Conservation (phyloP, 116 monocot species). For the Cymodocea nodosa region DNA sequence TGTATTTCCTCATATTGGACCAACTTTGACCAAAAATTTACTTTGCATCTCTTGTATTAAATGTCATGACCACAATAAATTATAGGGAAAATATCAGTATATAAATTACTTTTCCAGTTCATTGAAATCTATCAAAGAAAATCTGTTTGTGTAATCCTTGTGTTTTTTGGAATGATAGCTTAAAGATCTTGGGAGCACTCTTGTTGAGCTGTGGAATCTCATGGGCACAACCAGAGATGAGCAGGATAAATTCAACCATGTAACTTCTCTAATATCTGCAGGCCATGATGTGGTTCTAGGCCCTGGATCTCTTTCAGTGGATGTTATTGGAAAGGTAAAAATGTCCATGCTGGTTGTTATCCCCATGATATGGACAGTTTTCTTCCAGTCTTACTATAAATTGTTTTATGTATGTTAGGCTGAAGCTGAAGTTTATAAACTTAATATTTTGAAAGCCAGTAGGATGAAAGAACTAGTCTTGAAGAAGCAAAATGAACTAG, state of each 20-base stretch:
- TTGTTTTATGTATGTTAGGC: constrained; percentile 17
- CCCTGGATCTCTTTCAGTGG: constrained; percentile 47
- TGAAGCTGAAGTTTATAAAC: constrained; percentile 50
- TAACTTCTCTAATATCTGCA: constrained; percentile 47
- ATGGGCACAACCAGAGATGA: constrained; percentile 60
- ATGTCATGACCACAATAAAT: no score
- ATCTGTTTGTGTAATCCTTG: no score
- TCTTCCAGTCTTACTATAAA: not conserved
- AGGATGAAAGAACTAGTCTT: constrained; percentile 78
- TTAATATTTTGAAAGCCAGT: constrained; percentile 65
- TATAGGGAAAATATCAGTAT: no score
- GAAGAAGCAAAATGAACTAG: constrained; percentile 82
- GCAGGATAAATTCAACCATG: constrained; percentile 40
- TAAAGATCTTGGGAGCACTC: constrained; percentile 51
- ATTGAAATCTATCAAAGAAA: no score
- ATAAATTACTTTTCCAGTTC: no score
- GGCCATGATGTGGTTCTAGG: constrained; percentile 27
- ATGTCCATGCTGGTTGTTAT: not conserved
- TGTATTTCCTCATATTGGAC: no score
- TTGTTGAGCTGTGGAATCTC: constrained; percentile 84
- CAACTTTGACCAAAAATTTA: no score
- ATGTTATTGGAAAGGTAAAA: constrained; percentile 61
- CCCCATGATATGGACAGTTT: not conserved
- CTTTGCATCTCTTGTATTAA: no score
- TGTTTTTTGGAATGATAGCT: constrained; percentile 32